A percentile compares a stretch with the other conserved stretches of the same genome.
phyloP scores from a whole-genome alignment of 1,139 yeast species.

The Casaregolazyma suthepensis region DNA sequence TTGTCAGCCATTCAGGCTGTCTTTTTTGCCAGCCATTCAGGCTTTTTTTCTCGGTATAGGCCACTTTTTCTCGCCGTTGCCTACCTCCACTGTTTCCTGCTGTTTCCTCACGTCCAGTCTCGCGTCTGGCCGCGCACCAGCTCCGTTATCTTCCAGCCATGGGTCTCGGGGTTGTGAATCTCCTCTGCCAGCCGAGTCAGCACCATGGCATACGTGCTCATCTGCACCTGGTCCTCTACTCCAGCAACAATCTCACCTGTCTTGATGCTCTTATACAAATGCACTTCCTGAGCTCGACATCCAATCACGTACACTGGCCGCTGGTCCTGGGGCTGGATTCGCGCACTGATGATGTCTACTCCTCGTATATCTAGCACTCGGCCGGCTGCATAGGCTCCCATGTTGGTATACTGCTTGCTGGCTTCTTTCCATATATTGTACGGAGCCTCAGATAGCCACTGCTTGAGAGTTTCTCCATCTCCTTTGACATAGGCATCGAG shows the following conservation, averaged over 20 bases:
- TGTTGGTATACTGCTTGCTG: conserved; percentile 87
- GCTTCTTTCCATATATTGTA: conserved; percentile 91
- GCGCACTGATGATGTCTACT: conserved; percentile 86
- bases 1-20: background rate
- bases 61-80: too few species aligned
- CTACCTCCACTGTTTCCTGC: too few species aligned
- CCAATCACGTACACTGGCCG: conserved; percentile 90
- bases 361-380: conserved; percentile 91
- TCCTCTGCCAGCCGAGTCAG: conserved; percentile 90
- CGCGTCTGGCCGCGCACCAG: conserved; percentile 93
- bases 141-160: conserved; percentile 96
- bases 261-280: conserved; percentile 79
- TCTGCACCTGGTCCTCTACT: conserved; percentile 84
- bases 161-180: conserved; percentile 82
- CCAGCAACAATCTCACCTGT: conserved; percentile 97
- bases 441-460: conserved; percentile 97
- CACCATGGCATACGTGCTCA: conserved; percentile 94
- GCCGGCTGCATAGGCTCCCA: conserved; percentile 88
- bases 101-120: conserved; percentile 73
- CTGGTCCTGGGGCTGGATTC: conserved; percentile 84
- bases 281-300: conserved; percentile 95
- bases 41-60: too few species aligned
- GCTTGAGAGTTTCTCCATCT: conserved; percentile 72
- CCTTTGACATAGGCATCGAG: conserved; percentile 94
- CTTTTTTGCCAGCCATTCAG: background rate